Percentiles rank a stretch among this genome's conserved stretches.
Evolutionary conservation across 495 filamentous ascomycete species (phyloP).

Genomic region (Trichoderma gamsii): DNA sequence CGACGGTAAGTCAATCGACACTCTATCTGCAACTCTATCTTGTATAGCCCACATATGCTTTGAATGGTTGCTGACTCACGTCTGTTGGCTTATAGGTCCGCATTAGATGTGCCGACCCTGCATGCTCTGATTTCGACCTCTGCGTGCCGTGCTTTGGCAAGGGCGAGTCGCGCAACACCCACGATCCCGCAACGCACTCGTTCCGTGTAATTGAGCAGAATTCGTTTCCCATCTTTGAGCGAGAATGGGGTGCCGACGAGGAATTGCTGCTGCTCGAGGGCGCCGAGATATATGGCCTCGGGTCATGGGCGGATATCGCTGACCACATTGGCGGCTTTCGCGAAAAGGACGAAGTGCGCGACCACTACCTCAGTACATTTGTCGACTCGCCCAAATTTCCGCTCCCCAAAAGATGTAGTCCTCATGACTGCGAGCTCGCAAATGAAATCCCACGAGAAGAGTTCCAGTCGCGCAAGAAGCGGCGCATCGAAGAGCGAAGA

Average conservation of each 20-base stretch:
- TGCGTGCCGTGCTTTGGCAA: constrained; percentile 92
- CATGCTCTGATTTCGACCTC: constrained; percentile 91
- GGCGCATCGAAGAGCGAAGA: constrained; percentile 86
- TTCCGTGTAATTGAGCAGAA: constrained; percentile 97
- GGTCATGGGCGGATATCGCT: constrained; percentile 96
- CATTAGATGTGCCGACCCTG: constrained; percentile 77
- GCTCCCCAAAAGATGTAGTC: constrained; percentile 75
- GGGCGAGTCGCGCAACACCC: constrained; percentile 67
- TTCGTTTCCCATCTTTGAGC: constrained; percentile 90
- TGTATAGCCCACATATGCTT: too few species aligned
- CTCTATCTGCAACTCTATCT: too few species aligned
- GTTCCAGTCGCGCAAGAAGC: constrained; percentile 91
- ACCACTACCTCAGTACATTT: constrained; percentile 88
- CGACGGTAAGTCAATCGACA: constrained; percentile 60
- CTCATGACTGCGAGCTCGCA: constrained; percentile 67
- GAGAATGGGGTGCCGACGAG: constrained; percentile 96
- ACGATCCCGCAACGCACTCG: constrained; percentile 77
- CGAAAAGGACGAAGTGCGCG: constrained; percentile 86
- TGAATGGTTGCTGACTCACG: constrained; percentile 1
- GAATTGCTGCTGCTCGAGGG: constrained; percentile 89
- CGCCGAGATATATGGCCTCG: constrained; percentile 93
- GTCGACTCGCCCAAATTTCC: constrained; percentile 78
- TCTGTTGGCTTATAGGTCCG: constrained; percentile 58
- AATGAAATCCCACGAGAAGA: constrained; percentile 79
- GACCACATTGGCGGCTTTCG: constrained; percentile 96